Evolutionary conservation across 2,329 filamentous ascomycete species (phyloP), one percentile per base, ranked within the genome.

Genomic region (Fusarium chaquense): DNA sequence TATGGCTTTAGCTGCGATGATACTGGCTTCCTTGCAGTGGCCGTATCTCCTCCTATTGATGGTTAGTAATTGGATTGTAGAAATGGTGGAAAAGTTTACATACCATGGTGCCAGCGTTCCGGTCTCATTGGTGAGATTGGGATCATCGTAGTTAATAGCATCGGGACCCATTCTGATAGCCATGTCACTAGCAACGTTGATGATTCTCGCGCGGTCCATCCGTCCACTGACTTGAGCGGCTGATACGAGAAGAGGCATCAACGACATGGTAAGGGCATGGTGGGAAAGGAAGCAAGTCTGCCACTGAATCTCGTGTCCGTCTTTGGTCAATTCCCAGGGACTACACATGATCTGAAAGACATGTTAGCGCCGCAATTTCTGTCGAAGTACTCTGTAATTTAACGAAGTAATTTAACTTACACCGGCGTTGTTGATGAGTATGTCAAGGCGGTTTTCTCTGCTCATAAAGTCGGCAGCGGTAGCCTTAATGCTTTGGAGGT

Each of bases 171-270:
- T 47, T 2, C 59, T 62, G 3, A 67, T 26, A 3, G 70, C 66
- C 26, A 61, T 54, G 4, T 76, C 74, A 20, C 74, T 76, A 0
- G 71, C 57, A 2, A 76, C 74, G n/a, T 76, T 76, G 46, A 75
- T 50, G 0, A 76, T 47, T 10, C 74, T 51, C 4, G 71, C 73
- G 3, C 71, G 67, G 7, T 74, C 57, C 55, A 61, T 62, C 11
- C 50, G 35, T 4, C 52, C 52, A 24, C 49, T 54, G 1, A 18
- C 20, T 11, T 71, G 58, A 18, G 67, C 72, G 0, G 71, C 65
- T 10, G 58, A 52, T 3, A 72, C 26, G 0, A 74, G 55, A 2
- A 59, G 32, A 4, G 72, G 72, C 46, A 74, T 55, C 11, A 73
- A 55, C 0, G 57, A 68, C 28, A 65, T 52, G 1, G 72, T 73